Percentiles rank a stretch among this genome's conserved stretches.
These are phyloP conservation scores for Aureobasidium melanogenum DNA, from an alignment of 2,329 filamentous ascomycete species.

Conservation along the genomic window DNA sequence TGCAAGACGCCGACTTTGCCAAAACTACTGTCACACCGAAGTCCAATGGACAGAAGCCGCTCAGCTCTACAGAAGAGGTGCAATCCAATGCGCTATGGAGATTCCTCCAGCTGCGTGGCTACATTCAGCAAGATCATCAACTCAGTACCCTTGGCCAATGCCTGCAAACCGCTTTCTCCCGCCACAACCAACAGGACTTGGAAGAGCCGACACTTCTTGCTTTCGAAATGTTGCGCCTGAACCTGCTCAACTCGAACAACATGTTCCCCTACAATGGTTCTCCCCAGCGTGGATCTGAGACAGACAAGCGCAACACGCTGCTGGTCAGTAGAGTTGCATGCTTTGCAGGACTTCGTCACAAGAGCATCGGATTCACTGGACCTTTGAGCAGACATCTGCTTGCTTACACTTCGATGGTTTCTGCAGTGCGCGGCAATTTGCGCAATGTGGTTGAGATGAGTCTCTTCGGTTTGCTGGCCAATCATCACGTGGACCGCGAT, in stretches of 20 bases:
- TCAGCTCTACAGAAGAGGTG: slow-evolving; percentile 62
- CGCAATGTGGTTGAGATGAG: slow-evolving; percentile 80
- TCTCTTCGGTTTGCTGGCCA: slow-evolving; percentile 69
- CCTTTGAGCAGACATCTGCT: slow-evolving; percentile 85
- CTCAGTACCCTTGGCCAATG: slow-evolving; percentile 79
- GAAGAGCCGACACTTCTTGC: slow-evolving; percentile 76
- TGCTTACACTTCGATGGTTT: slow-evolving; percentile 74
- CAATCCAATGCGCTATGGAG: slow-evolving; percentile 72
- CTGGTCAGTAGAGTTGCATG: slow-evolving; percentile 82
- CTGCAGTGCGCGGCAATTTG: slow-evolving; percentile 67
- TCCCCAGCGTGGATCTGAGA: slow-evolving; percentile 49
- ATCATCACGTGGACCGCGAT: slow-evolving; percentile 66
- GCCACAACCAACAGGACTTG: slow-evolving; percentile 36
- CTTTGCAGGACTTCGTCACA: slow-evolving; percentile 71
- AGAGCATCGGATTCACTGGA: slow-evolving; percentile 83
- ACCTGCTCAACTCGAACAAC: slow-evolving; percentile 64
- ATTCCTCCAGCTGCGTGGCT: slow-evolving; percentile 81
- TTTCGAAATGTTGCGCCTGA: slow-evolving; percentile 74
- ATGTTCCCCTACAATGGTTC: slow-evolving; percentile 52
- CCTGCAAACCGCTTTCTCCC: slow-evolving; percentile 48
- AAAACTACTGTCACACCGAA: slow-evolving; percentile 54
- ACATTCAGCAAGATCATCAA: slow-evolving; percentile 68
- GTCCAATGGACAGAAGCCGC: slow-evolving; percentile 25
- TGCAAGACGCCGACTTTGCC: slow-evolving; percentile 62
- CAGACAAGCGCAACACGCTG: slow-evolving; percentile 69